These are phyloP conservation scores for Bruguiera sexangula DNA, from an alignment of 345 rosid genomes.

Conservation along the genomic window DNA sequence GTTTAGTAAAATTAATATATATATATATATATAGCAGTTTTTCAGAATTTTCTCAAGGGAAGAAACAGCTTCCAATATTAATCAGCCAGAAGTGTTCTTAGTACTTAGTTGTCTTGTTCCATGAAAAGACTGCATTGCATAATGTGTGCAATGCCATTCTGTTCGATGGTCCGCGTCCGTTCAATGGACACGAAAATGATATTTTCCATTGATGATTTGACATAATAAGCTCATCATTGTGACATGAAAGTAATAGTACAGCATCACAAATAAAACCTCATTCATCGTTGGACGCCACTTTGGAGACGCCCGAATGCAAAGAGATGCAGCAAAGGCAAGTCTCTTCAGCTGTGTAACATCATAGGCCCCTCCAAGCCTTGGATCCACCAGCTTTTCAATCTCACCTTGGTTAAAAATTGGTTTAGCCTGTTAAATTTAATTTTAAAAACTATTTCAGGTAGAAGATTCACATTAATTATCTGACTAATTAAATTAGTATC, in stretches of 20 bases:
- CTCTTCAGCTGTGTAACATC: slow-evolving; percentile 55
- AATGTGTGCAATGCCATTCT: neutral
- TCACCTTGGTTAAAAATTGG: slow-evolving; percentile 63
- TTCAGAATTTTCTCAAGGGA: no score
- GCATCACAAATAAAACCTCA: slow-evolving; percentile 45
- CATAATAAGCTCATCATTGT: no score
- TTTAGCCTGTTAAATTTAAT: slow-evolving; percentile 51
- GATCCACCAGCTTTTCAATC: slow-evolving; percentile 65
- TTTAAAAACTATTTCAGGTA: neutral
- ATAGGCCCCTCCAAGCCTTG: slow-evolving; percentile 62
- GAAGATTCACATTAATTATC: no score
- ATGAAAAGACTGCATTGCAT: neutral
- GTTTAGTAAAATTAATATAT: neutral
- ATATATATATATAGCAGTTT: neutral
- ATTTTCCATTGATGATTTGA: neutral
- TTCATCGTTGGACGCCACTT: slow-evolving; percentile 84
- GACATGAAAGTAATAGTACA: no score
- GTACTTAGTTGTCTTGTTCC: no score
- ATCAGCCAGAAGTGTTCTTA: no score
- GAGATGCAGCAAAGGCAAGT: slow-evolving; percentile 78
- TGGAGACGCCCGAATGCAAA: slow-evolving; percentile 76
- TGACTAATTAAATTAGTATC: no score
- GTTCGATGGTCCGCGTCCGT: neutral
- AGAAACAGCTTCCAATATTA: no score
- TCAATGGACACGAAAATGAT: neutral